phyloP scores from a whole-genome alignment of 805 yeast species.

The Candida vaughaniae region DNA sequence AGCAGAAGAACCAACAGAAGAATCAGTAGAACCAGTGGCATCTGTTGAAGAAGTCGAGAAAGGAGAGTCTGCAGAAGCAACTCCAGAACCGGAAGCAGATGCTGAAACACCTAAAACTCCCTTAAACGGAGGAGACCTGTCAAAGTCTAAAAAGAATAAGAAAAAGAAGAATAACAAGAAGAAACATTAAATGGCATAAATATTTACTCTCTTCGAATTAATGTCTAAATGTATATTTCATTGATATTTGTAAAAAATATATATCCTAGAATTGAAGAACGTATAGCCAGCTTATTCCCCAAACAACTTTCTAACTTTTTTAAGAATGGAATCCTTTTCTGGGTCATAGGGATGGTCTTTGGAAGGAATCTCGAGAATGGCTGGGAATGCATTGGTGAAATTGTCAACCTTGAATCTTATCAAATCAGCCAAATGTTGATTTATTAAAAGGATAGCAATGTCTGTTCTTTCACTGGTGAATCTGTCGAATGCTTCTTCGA shows the following conservation, averaged over 20 bases:
- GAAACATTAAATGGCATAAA: constrained; percentile 12
- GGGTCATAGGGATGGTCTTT: constrained; percentile 99
- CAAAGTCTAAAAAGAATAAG: constrained; percentile 23
- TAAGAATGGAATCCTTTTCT: constrained; percentile 92
- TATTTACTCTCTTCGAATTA: too few relatives aligned
- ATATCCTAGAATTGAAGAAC: constrained; percentile 1
- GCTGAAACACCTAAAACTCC: background rate
- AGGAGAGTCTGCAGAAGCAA: constrained; percentile 3
- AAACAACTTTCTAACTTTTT: constrained; percentile 90
- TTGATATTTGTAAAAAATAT: constrained; percentile 4
- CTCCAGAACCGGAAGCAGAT: constrained; percentile 4
- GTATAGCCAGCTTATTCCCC: constrained; percentile 60
- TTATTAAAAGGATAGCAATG: constrained; percentile 88
- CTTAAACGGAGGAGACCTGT: background rate
- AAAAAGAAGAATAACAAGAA: constrained; percentile 24
- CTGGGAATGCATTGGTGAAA: constrained; percentile 91
- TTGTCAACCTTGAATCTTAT: constrained; percentile 81
- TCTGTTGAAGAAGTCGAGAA: background rate
- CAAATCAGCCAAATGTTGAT: constrained; percentile 91
- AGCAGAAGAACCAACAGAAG: background rate
- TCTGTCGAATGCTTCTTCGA: constrained; percentile 70
- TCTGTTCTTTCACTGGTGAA: constrained; percentile 78
- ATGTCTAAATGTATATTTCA: constrained; percentile 12
- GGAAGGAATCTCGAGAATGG: constrained; percentile 93
- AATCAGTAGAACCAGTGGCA: background rate